phyloP scores from a whole-genome alignment of 2,329 filamentous ascomycete species.

The Xylaria hypoxylon region DNA sequence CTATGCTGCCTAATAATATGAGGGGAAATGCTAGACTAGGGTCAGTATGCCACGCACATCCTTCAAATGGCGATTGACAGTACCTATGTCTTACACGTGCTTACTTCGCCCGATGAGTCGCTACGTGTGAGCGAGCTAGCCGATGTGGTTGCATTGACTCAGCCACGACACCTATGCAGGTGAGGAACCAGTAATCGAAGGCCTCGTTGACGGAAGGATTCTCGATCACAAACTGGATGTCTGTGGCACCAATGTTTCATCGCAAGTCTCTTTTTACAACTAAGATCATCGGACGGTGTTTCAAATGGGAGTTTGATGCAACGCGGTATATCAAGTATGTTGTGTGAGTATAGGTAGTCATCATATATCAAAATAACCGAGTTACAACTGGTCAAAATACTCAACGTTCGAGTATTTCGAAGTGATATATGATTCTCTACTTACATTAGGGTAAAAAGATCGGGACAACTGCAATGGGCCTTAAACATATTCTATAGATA shows the following conservation, averaged over 20 bases:
- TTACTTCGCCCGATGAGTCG: slow-evolving; percentile 22
- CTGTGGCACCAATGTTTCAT: slow-evolving; percentile 9
- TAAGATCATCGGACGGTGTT: not conserved
- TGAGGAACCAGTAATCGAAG: slow-evolving; percentile 3
- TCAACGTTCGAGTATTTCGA: not conserved
- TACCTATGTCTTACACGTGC: slow-evolving; percentile 24
- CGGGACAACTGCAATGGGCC: not conserved
- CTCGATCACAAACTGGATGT: not conserved
- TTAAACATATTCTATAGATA: not conserved
- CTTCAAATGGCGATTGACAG: not conserved
- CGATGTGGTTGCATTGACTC: slow-evolving; percentile 23
- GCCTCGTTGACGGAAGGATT: slow-evolving; percentile 8
- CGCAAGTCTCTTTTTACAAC: not conserved
- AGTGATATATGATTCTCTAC: not conserved
- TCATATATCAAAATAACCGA: not conserved
- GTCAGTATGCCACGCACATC: slow-evolving; percentile 22
- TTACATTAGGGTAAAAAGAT: too few relatives aligned
- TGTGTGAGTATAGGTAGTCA: not conserved
- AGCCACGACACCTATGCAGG: slow-evolving; percentile 21
- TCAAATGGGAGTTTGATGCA: not conserved
- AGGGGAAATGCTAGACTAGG: slow-evolving; percentile 4
- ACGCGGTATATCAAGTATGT: too few relatives aligned
- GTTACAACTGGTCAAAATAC: not conserved
- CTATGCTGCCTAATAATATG: too few relatives aligned
- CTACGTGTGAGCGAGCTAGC: not conserved